These are phyloP conservation scores for Leptographium lundbergii DNA, from an alignment of 2,329 filamentous ascomycete species.

Conservation along the genomic window DNA sequence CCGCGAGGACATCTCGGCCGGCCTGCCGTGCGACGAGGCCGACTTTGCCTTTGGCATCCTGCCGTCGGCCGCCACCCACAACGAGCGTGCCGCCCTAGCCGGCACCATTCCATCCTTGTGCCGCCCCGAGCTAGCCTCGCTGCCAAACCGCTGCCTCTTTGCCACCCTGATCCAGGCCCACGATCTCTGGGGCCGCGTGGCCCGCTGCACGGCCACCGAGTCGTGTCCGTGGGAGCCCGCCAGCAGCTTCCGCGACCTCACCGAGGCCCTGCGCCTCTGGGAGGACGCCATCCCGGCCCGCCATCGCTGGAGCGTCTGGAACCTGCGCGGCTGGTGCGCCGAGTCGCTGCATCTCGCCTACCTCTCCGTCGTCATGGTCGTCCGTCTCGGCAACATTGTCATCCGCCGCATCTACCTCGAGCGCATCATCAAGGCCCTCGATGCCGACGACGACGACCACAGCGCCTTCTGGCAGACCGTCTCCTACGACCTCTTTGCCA, in stretches of 20 bases:
- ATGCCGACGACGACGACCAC: not conserved
- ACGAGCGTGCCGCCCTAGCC: slow-evolving; percentile 35
- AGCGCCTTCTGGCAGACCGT: slow-evolving; percentile 2
- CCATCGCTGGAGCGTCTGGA: slow-evolving; percentile 32
- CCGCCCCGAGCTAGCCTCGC: slow-evolving; percentile 28
- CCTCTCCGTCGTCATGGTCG: slow-evolving; percentile 40
- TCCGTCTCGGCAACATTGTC: slow-evolving; percentile 43
- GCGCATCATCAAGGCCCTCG: not conserved
- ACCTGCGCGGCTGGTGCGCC: slow-evolving; percentile 32
- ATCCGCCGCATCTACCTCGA: slow-evolving; percentile 44
- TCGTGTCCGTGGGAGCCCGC: slow-evolving; percentile 29
- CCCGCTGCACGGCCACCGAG: slow-evolving; percentile 22
- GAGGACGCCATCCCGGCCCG: slow-evolving; percentile 33
- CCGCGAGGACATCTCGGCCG: slow-evolving; percentile 38
- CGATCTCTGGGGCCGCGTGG: slow-evolving; percentile 39
- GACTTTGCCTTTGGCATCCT: slow-evolving; percentile 37
- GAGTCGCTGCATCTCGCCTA: slow-evolving; percentile 39
- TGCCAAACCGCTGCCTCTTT: slow-evolving; percentile 39
- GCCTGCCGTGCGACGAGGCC: slow-evolving; percentile 38
- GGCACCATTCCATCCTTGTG: slow-evolving; percentile 37
- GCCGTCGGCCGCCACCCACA: slow-evolving; percentile 22
- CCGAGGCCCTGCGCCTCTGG: slow-evolving; percentile 30
- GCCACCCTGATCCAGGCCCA: slow-evolving; percentile 42
- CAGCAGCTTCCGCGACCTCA: slow-evolving; percentile 33
- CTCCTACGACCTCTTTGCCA: slow-evolving; percentile 20